Conservation (phyloP, 768 basidiomycete species). For the Tulasnella sp. region DNA sequence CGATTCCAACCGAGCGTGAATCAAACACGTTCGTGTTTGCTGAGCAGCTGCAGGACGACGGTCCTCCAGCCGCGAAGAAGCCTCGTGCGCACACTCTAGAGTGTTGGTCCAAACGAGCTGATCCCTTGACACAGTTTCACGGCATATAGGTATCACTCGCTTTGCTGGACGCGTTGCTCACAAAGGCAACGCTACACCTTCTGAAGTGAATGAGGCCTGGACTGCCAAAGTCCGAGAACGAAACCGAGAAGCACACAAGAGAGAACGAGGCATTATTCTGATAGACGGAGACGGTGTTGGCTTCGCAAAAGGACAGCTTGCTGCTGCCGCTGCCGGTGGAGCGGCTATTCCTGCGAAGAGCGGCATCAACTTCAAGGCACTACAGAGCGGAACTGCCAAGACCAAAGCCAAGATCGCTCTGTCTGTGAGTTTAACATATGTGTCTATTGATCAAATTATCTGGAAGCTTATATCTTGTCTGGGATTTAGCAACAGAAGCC, state of each 20-base stretch:
- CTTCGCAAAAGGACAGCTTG: background rate
- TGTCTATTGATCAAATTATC: background rate
- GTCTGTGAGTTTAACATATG: slow-evolving; percentile 17
- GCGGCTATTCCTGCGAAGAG: background rate
- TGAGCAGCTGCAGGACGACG: slow-evolving; percentile 40
- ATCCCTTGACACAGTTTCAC: background rate
- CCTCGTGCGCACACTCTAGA: slow-evolving; percentile 15
- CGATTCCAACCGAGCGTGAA: slow-evolving; percentile 44
- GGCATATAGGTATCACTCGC: background rate
- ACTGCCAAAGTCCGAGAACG: slow-evolving; percentile 12
- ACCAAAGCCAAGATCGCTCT: slow-evolving; percentile 29
- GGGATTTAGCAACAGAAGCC: slow-evolving; percentile 1
- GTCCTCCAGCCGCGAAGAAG: slow-evolving; percentile 28
- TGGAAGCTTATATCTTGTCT: background rate
- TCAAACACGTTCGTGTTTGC: slow-evolving; percentile 43
- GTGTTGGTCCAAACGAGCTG: background rate
- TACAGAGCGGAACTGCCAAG: slow-evolving; percentile 37
- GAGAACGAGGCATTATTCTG: background rate
- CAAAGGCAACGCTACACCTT: background rate
- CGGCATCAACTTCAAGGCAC: slow-evolving; percentile 35
- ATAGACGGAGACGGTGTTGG: background rate
- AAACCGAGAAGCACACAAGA: slow-evolving; percentile 10
- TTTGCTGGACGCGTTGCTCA: slow-evolving; percentile 1
- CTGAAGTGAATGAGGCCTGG: background rate
- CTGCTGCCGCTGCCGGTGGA: background rate